These are phyloP conservation scores for Gonium pectorale DNA, from an alignment of 139 green algal genomes.

Conservation along the genomic window DNA sequence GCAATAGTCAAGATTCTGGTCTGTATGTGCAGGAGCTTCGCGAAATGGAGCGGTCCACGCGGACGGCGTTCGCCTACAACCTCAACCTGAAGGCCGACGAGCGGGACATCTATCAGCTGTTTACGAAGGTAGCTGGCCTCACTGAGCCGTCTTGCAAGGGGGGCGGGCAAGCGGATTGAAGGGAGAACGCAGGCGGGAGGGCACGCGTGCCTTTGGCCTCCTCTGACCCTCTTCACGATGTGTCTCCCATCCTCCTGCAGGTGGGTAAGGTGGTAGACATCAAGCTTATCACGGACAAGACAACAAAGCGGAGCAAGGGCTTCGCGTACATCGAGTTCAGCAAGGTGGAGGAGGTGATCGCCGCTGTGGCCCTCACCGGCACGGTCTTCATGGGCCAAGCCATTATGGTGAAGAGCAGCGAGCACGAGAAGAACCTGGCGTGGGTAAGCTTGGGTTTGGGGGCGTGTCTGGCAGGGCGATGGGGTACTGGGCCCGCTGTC, in stretches of 20 bases:
- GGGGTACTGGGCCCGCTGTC: too few relatives aligned
- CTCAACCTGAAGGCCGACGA: conserved; percentile 88
- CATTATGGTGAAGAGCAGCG: conserved; percentile 94
- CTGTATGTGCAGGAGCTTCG: conserved; percentile 53
- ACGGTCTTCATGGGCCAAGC: conserved; percentile 85
- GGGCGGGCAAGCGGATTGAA: too few relatives aligned
- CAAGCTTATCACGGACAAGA: conserved; percentile 93
- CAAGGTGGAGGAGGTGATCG: conserved; percentile 82
- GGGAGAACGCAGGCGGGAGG: too few relatives aligned
- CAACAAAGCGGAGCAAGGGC: conserved; percentile 91
- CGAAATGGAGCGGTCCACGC: conserved; percentile 85
- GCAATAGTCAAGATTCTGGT: not conserved
- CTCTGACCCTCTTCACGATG: too few relatives aligned
- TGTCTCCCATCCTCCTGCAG: too few relatives aligned
- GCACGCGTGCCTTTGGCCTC: too few relatives aligned
- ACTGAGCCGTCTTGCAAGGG: too few relatives aligned
- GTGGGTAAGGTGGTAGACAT: conserved; percentile 88
- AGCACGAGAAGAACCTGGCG: conserved; percentile 96
- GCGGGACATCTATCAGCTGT: conserved; percentile 89
- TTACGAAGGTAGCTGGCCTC: conserved; percentile 33
- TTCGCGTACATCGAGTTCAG: conserved; percentile 97
- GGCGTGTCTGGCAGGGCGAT: not conserved
- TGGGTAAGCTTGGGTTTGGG: conserved; percentile 75
- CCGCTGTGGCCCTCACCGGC: conserved; percentile 88
- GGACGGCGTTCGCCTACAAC: conserved; percentile 93